These are phyloP conservation scores for Pleurotus salmoneostramineus DNA, from an alignment of 768 basidiomycete species.

Conservation along the genomic window DNA sequence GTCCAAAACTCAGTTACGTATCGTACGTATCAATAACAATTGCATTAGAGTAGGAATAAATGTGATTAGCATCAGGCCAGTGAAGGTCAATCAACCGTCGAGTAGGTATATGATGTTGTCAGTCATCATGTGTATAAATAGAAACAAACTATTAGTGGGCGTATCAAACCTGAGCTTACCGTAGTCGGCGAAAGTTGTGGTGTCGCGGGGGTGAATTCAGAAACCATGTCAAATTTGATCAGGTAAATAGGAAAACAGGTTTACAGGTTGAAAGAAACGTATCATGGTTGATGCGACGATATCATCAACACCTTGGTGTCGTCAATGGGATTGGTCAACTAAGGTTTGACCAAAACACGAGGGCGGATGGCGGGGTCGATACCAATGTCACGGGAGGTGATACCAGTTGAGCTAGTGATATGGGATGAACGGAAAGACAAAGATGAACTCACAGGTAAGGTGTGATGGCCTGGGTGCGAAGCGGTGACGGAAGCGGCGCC, in stretches of 20 bases:
- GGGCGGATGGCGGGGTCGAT: constrained; percentile 49
- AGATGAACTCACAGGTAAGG: constrained; percentile 41
- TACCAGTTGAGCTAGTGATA: constrained; percentile 43
- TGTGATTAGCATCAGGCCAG: too few relatives aligned
- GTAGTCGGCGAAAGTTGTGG: constrained; percentile 49
- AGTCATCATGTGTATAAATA: too few relatives aligned
- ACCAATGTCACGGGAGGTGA: constrained; percentile 60
- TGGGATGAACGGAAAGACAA: neutral
- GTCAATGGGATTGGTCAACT: constrained; percentile 57
- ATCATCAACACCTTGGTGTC: constrained; percentile 51
- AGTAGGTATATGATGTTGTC: too few relatives aligned
- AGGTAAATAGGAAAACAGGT: too few relatives aligned
- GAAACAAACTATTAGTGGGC: neutral
- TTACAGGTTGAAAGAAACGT: neutral
- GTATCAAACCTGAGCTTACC: constrained; percentile 23
- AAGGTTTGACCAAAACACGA: constrained; percentile 45
- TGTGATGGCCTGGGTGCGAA: constrained; percentile 56
- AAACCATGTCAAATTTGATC: too few relatives aligned
- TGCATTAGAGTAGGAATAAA: too few relatives aligned
- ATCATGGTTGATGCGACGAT: constrained; percentile 40
- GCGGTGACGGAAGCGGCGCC: constrained; percentile 52
- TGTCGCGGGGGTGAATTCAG: constrained; percentile 52
- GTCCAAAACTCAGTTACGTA: too few relatives aligned
- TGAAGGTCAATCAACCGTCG: too few relatives aligned
- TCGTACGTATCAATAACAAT: too few relatives aligned